Percentiles rank a stretch among this genome's conserved stretches.
Conservation (phyloP, 2,329 filamentous ascomycete species). For the Zymoseptoria passerinii region DNA sequence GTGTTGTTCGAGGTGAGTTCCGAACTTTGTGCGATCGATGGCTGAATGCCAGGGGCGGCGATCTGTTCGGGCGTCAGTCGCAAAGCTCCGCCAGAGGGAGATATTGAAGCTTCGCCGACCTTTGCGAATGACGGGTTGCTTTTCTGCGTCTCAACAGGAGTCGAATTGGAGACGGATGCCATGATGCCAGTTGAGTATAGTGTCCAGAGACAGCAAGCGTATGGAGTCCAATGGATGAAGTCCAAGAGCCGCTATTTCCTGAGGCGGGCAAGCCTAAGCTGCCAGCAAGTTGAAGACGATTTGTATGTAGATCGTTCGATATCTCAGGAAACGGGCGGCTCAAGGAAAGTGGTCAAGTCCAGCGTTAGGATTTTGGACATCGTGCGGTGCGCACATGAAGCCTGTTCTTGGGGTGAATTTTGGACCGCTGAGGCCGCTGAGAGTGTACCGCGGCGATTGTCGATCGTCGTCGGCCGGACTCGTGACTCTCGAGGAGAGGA, state of each 20-base stretch:
- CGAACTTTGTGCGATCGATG: constrained; percentile 17
- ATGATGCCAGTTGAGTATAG: constrained; percentile 22
- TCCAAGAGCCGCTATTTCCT: constrained; percentile 32
- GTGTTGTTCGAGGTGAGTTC: constrained; percentile 5
- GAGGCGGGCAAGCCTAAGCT: constrained; percentile 26
- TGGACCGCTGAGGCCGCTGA: constrained; percentile 4
- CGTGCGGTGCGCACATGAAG: constrained; percentile 41
- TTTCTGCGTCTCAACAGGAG: constrained; percentile 19
- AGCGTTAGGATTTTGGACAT: constrained; percentile 42
- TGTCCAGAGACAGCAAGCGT: constrained; percentile 8
- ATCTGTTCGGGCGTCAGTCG: constrained; percentile 20
- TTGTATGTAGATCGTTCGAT: constrained; percentile 23
- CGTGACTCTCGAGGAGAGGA: background rate
- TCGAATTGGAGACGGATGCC: constrained; percentile 21
- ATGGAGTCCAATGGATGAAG: constrained; percentile 6
- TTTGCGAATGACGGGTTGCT: constrained; percentile 32
- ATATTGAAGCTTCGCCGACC: constrained; percentile 16
- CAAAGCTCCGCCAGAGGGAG: background rate
- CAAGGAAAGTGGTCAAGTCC: constrained; percentile 43
- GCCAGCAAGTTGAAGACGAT: constrained; percentile 23
- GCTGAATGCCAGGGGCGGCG: constrained; percentile 25
- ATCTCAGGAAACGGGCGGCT: constrained; percentile 39
- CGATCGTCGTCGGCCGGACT: background rate
- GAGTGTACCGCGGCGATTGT: background rate
- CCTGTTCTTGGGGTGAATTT: constrained; percentile 7